Base-by-base conservation (phyloP, 2,329 filamentous ascomycete genomes). In the Septoria petroselini region DNA sequence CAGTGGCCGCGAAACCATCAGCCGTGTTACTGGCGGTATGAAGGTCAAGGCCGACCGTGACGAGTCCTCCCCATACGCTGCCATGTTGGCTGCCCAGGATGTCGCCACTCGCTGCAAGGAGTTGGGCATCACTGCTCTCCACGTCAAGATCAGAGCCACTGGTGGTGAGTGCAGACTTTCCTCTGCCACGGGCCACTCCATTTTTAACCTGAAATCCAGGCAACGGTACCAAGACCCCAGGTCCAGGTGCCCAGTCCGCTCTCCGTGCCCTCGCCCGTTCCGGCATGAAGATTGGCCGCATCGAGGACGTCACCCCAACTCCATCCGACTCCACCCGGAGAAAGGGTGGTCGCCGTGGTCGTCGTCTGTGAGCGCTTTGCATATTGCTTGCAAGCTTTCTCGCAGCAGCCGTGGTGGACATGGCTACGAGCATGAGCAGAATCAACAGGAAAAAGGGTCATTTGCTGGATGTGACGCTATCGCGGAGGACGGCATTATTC, bases 311-410 rank as follows among this genome's bases (percentile, higher is more conserved):
- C 62, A 98, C 94, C 69, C 93, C 93, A 69, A 98, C 93, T 58
- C 93, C 94, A 69, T 98, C 93, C 76, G 93, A 98, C 79, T 95
- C 89, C 76, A 98, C 93, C 71, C 88, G 93, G 80, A 91, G 91
- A 82, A 98, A 98, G 90, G 93, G 93, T 82, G 93, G 93, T 96
- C 91, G 93, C 79, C 91, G 93, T 88, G 93, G 93, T 97, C 93
- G 93, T 81, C 91, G 93, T 95, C 88, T 98, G 78, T 98, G 70
- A 68, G 56, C 61, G 48, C 54, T 54, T 57, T 49, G 58, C 60
- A 41, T 52, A 23, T 31, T 50, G 14, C 40, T 52, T 58, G 52
- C 51, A 53, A 50, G 48, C 18, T 27, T 25, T 14, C 27, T 55
- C 41, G 46, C 54, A 45, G 41, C 33, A 40, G 43, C 48, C 38